Percentiles rank a stretch among this genome's conserved stretches.
Evolutionary conservation across 2,329 filamentous ascomycete species (phyloP).

Genomic region (Rhytidhysteron rufulum): DNA sequence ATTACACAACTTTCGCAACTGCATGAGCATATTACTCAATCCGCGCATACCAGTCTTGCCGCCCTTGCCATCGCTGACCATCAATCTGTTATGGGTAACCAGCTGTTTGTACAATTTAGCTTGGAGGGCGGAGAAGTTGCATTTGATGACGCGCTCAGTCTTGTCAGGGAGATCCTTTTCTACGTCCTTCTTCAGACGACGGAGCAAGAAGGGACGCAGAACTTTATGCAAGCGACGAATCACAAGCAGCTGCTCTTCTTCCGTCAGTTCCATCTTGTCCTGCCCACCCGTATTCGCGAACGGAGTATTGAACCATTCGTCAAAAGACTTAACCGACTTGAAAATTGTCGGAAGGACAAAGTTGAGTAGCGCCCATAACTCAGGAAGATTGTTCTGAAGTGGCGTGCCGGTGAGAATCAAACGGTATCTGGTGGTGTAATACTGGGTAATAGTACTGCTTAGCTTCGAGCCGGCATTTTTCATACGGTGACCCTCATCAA

Average conservation of each 20-base stretch:
- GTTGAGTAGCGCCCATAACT: constrained; percentile 97
- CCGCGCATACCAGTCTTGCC: constrained; percentile 92
- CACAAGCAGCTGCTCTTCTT: constrained; percentile 99
- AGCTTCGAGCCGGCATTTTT: constrained; percentile 97
- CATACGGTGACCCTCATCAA: constrained; percentile 99
- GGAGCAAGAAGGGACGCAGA: constrained; percentile 89
- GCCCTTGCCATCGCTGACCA: constrained; percentile 91
- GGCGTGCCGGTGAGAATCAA: constrained; percentile 97
- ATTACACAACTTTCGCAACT: constrained; percentile 96
- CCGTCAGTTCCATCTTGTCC: constrained; percentile 97
- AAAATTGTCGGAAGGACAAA: constrained; percentile 98
- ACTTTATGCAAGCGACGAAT: constrained; percentile 99
- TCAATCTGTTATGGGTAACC: constrained; percentile 89
- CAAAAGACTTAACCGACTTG: constrained; percentile 97
- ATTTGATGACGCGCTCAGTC: constrained; percentile 98
- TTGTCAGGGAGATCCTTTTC: constrained; percentile 99
- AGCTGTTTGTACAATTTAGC: constrained; percentile 96
- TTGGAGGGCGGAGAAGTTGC: constrained; percentile 93
- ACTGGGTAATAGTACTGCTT: constrained; percentile 88
- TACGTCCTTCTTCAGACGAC: constrained; percentile 98
- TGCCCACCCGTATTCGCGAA: constrained; percentile 97
- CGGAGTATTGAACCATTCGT: constrained; percentile 99
- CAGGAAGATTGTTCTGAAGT: constrained; percentile 91
- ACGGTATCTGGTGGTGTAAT: constrained; percentile 92
- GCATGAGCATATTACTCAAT: constrained; percentile 99